Base-by-base conservation (phyloP, 1,139 yeast species). In the Meyerozyma carpophila region DNA sequence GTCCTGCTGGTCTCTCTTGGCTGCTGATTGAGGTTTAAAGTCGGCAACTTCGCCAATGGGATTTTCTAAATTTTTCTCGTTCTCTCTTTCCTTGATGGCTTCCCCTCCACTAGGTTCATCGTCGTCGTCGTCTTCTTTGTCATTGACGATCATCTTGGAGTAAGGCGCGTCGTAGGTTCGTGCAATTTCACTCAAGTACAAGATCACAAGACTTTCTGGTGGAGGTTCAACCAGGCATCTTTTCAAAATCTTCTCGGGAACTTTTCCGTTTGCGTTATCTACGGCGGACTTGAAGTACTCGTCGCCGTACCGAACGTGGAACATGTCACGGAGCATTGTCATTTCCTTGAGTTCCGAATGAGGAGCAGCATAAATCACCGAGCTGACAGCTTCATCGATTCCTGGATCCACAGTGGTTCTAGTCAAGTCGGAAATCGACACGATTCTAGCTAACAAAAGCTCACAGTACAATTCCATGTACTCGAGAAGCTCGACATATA, bases 391-490 rank as follows among this genome's bases (percentile, higher is more conserved):
- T 59, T 89, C 96, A 47, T 78, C 73, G 36, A 86, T 65, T 14
- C 85, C 84, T 1, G 79, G 73, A 44, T 84, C 90, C 50, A 85
- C 79, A 50, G 66, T 57, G 5, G 64, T 45, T 31, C 67, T 57
- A 28, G 52, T 47, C 38, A 57, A 51, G 43, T 73, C 78, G 39
- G 77, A 70, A 32, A 85, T 57, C 39, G 86, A 66, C 10, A 81
- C 73, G 21, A 85, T 77, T 44, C 97, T 70, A 0, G 96, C 96
- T 44, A 87, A 74, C 14, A 89, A 63, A 20, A 91, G 67, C 61
- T 91, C 96, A 58, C 96, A 85, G 60, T 89, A 88, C 24, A 91
- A 69, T 62, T 89, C 96, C 41, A 90, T 65, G 40, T 79, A 77
- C 62, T 91, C 97, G 45, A 89, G 70, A 20, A 91, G 66, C 61